A percentile compares a stretch with the other conserved stretches of the same genome.
Conservation (phyloP, 768 basidiomycete genomes). For the Paxillus ammoniavirescens region DNA sequence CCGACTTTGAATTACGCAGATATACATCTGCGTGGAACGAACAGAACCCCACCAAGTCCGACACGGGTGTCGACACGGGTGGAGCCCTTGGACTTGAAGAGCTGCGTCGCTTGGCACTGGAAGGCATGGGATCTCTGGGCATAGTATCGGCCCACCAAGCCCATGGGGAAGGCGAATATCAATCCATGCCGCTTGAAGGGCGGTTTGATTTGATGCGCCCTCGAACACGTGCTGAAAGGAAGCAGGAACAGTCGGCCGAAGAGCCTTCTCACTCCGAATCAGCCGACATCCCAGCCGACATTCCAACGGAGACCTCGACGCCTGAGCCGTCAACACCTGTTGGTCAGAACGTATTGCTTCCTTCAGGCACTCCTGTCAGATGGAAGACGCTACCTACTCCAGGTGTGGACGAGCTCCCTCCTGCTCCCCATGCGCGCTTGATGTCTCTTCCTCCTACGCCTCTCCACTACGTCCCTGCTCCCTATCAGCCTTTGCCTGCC, state of each 20-base stretch:
- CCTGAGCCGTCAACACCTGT: slow-evolving; percentile 39
- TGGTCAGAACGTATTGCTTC: slow-evolving; percentile 29
- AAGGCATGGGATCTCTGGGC: slow-evolving; percentile 24
- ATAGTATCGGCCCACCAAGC: slow-evolving; percentile 5
- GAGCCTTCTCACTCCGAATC: slow-evolving; percentile 18
- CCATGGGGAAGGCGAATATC: slow-evolving; percentile 68
- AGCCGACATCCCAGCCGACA: slow-evolving; percentile 6
- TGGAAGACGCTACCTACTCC: slow-evolving; percentile 62
- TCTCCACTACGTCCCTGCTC: slow-evolving; percentile 18
- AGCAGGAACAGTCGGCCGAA: neutral
- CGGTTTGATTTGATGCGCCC: slow-evolving; percentile 82
- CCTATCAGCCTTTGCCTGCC: slow-evolving; percentile 12
- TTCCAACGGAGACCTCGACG: neutral
- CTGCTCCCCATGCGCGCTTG: slow-evolving; percentile 52
- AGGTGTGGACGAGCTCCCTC: slow-evolving; percentile 57
- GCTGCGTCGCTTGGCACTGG: slow-evolving; percentile 33
- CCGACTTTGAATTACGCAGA: slow-evolving; percentile 59
- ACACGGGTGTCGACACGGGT: slow-evolving; percentile 1
- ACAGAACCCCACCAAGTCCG: neutral
- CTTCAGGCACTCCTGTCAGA: slow-evolving; percentile 33
- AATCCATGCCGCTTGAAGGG: slow-evolving; percentile 80
- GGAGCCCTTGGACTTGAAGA: slow-evolving; percentile 41
- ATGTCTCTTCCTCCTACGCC: slow-evolving; percentile 48
- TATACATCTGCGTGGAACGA: slow-evolving; percentile 81
- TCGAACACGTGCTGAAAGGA: slow-evolving; percentile 22